These are phyloP conservation scores for Lactarius deliciosus DNA, from an alignment of 768 basidiomycete genomes.

Conservation along the genomic window DNA sequence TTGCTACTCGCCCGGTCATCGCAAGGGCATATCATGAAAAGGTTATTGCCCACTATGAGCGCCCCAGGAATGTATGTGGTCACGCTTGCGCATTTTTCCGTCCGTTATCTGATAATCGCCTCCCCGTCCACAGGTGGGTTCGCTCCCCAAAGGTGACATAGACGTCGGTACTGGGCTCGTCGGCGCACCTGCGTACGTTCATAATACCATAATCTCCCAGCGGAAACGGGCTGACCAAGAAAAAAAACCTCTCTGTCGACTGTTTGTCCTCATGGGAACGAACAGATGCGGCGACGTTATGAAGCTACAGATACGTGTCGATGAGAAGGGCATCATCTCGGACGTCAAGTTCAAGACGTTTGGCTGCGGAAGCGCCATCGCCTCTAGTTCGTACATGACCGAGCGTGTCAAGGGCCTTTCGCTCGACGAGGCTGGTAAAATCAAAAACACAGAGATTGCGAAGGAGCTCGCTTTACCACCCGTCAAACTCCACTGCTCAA, in stretches of 20 bases:
- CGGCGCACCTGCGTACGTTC: conserved; percentile 87
- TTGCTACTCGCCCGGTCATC: conserved; percentile 49
- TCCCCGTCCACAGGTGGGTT: conserved; percentile 72
- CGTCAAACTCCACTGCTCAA: conserved; percentile 94
- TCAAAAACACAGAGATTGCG: conserved; percentile 99
- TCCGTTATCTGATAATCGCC: conserved; percentile 58
- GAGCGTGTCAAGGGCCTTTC: conserved; percentile 95
- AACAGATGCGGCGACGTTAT: conserved; percentile 94
- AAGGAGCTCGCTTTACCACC: conserved; percentile 95
- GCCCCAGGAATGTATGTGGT: conserved; percentile 85
- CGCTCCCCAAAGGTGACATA: conserved; percentile 84
- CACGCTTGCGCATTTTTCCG: conserved; percentile 33
- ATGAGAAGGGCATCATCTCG: conserved; percentile 91
- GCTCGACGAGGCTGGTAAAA: conserved; percentile 90
- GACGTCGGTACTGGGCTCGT: conserved; percentile 98
- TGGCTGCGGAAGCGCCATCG: conserved; percentile 97
- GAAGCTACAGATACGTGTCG: conserved; percentile 98
- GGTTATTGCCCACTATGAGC: conserved; percentile 96
- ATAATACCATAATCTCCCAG: conserved; percentile 19
- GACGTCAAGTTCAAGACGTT: conserved; percentile 99
- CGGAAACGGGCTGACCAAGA: conserved; percentile 26
- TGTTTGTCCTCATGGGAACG: neutral
- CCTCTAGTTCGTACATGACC: conserved; percentile 97
- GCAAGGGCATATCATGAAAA: conserved; percentile 90
- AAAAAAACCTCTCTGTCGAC: neutral